phyloP scores from a whole-genome alignment of 139 green algal species.

The Chlamydomonas sp. region DNA sequence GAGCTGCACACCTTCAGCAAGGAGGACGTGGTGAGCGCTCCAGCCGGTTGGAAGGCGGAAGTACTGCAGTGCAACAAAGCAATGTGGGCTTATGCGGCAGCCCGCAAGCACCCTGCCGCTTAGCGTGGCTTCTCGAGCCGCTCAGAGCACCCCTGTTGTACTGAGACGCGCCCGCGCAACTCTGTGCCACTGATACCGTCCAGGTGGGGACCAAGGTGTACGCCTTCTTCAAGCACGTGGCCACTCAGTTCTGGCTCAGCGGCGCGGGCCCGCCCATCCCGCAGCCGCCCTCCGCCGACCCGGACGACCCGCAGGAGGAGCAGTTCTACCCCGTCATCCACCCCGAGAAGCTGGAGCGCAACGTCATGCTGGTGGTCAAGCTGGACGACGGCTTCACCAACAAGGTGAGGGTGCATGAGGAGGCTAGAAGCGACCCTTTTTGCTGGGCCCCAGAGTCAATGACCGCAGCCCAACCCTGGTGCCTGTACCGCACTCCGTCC shows the following conservation, averaged over 20 bases:
- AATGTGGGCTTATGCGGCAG: no score
- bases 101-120: no score
- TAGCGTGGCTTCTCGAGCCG: not conserved
- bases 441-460: no score
- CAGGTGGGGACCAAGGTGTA: conserved; percentile 32
- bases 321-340: conserved; percentile 26
- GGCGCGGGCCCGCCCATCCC: conserved; percentile 29
- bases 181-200: no score
- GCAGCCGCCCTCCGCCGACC: not conserved
- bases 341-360: conserved; percentile 41
- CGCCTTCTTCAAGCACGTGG: conserved; percentile 33
- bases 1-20: conserved; percentile 31
- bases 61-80: no score
- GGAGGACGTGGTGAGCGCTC: conserved; percentile 6
- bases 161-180: not conserved
- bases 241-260: conserved; percentile 13
- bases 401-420: not conserved
- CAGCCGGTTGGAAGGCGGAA: not conserved
- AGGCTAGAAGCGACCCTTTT: no score
- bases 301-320: conserved; percentile 34
- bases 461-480: no score
- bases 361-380: conserved; percentile 36
- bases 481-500: no score
- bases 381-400: conserved; percentile 14
- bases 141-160: not conserved